Conservation (phyloP, 805 yeast genomes). For the Wickerhamomyces strasburgensis region DNA sequence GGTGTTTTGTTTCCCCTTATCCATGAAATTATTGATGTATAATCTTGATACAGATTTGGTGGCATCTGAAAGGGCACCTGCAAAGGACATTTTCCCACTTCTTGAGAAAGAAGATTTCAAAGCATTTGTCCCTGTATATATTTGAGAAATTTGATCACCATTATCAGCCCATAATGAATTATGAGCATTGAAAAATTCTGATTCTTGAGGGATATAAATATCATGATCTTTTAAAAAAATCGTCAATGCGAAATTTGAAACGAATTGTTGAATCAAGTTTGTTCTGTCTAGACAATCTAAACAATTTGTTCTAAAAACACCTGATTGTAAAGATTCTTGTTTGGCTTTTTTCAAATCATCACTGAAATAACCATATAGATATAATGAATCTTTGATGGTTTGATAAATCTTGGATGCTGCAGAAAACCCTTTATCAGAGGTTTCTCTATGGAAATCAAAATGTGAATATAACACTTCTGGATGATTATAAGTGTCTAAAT, state of each 20-base stretch:
- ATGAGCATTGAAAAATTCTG: conserved; percentile 66
- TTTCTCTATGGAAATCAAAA: conserved; percentile 92
- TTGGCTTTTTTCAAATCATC: conserved; percentile 55
- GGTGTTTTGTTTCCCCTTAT: conserved; percentile 82
- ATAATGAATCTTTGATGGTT: conserved; percentile 57
- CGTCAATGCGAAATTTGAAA: conserved; percentile 68
- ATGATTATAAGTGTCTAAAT: conserved; percentile 37
- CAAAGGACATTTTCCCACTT: conserved; percentile 92
- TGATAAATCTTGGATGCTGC: conserved; percentile 71
- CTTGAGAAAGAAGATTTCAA: conserved; percentile 91
- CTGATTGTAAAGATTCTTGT: conserved; percentile 71
- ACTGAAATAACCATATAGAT: conserved; percentile 78
- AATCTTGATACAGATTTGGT: conserved; percentile 92
- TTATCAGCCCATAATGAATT: conserved; percentile 96
- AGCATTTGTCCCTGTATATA: conserved; percentile 97
- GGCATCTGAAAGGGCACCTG: conserved; percentile 96
- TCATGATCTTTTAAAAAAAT: conserved; percentile 41
- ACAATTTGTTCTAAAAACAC: conserved; percentile 91
- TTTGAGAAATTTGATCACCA: conserved; percentile 93
- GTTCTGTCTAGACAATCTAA: conserved; percentile 94
- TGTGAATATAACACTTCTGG: conserved; percentile 58
- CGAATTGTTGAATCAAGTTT: conserved; percentile 79
- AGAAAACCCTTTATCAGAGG: conserved; percentile 84
- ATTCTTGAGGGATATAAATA: conserved; percentile 32
- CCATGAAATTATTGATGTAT: conserved; percentile 94